Evolutionary conservation across 768 basidiomycete species (phyloP), one percentile per base, ranked within the genome.

Genomic region (Mycena rebaudengoi): DNA sequence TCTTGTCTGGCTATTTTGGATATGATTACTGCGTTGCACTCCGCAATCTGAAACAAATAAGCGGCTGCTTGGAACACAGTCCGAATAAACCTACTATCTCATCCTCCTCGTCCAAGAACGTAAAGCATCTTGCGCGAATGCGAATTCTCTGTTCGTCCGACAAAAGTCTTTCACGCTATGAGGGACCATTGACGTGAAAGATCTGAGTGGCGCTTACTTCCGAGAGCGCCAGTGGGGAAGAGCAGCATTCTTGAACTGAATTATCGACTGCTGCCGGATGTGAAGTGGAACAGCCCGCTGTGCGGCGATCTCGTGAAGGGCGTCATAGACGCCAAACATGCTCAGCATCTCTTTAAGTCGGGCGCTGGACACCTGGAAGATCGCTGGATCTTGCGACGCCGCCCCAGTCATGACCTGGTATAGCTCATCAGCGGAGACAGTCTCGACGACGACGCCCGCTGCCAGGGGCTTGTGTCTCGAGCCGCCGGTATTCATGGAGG

Each of bases 161-260:
- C 55, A 94, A 81, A 28, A 90, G 79, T 71, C 92, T 95, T 69
- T 20, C 57, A 53, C 68, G 53, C 12, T 44, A 58, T 49, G 44
- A 60, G 57, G 7, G 25, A 7, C n/a, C 55, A 48, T 64, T 61
- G 29, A 51, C 52, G 57, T 60, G n/a, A 41, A 32, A 20, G 14
- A 53, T 29, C 44, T 50, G 44, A 57, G 35, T 33, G 49, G 18
- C 23, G 66, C 85, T 72, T 67, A 92, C 94, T 88, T 93, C 78
- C 89, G 79, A 30, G 89, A 90, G 71, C 85, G 83, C 95, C 95
- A 97, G 70, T 92, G 89, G 49, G 78, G 78, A 4, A 89, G 74
- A 3, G 88, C 89, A 1, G 84, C 83, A 69, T 96, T 96, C 78
- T 96, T 96, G 80, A 96, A 91, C 71, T 95, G 94, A 57, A 96